phyloP scores from a whole-genome alignment of 768 basidiomycete genomes.

The Suillus brevipes region DNA sequence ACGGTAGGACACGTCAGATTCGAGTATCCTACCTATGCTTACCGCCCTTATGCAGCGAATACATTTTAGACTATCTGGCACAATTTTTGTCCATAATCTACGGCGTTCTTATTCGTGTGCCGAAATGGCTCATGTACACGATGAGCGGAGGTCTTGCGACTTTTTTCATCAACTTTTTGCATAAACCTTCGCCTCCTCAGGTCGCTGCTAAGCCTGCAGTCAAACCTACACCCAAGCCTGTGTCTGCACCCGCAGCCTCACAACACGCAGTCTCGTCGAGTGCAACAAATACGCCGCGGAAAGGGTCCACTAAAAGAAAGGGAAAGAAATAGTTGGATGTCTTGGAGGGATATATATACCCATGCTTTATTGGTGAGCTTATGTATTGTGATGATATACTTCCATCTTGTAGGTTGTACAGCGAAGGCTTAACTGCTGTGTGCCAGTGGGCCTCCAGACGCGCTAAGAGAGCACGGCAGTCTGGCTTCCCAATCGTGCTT shows the following conservation, averaged over 20 bases:
- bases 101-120: conserved; percentile 51
- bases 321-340: conserved; percentile 22
- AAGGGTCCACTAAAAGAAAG: conserved; percentile 28
- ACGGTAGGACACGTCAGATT: conserved; percentile 45
- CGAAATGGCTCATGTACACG: conserved; percentile 72
- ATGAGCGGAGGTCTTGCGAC: conserved; percentile 66
- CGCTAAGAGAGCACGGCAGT: background rate
- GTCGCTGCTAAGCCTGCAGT: conserved; percentile 5
- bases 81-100: conserved; percentile 51
- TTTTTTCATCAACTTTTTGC: conserved; percentile 65
- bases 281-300: conserved; percentile 18
- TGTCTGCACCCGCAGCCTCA: background rate
- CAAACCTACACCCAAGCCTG: conserved; percentile 7
- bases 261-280: conserved; percentile 14
- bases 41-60: conserved; percentile 51
- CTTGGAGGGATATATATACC: no score
- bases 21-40: conserved; percentile 1
- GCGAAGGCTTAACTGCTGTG: background rate
- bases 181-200: conserved; percentile 34
- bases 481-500: background rate
- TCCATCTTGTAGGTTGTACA: background rate
- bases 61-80: conserved; percentile 61
- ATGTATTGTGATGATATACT: background rate
- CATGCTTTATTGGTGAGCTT: background rate
- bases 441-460: background rate